These are phyloP conservation scores for Hypoxylon rubiginosum DNA, from an alignment of 2,329 filamentous ascomycete genomes.

Conservation along the genomic window DNA sequence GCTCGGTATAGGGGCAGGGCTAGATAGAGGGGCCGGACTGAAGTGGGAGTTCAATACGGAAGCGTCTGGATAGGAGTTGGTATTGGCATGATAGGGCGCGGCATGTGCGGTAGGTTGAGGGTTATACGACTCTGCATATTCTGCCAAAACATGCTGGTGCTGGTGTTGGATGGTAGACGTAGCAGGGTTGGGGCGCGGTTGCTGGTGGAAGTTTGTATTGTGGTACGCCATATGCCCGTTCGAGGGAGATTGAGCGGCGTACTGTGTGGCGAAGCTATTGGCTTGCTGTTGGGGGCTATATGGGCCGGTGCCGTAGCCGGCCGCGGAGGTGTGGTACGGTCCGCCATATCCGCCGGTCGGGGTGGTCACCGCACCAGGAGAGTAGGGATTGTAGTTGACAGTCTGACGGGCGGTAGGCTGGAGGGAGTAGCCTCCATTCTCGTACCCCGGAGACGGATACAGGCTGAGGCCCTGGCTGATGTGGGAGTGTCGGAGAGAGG, in stretches of 20 bases:
- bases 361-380: conserved; percentile 47
- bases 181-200: conserved; percentile 34
- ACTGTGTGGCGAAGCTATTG: conserved; percentile 46
- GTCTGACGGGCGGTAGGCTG: conserved; percentile 43
- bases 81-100: conserved; percentile 45
- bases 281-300: conserved; percentile 49
- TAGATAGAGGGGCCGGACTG: conserved; percentile 47
- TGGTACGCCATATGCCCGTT: conserved; percentile 48
- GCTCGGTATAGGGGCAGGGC: conserved; percentile 42
- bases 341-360: conserved; percentile 49
- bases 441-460: conserved; percentile 43
- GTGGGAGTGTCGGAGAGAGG: conserved; percentile 50
- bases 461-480: conserved; percentile 40
- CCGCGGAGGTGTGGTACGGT: conserved; percentile 44
- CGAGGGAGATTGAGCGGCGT: conserved; percentile 44
- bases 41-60: conserved; percentile 49
- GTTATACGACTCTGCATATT: conserved; percentile 50
- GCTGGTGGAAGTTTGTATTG: conserved; percentile 39
- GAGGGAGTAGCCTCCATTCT: conserved; percentile 47
- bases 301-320: conserved; percentile 43
- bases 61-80: conserved; percentile 49
- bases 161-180: conserved; percentile 44
- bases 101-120: conserved; percentile 48
- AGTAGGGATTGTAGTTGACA: conserved; percentile 48
- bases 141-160: conserved; percentile 41